These are phyloP conservation scores for Apiotrichum laibachii DNA, from an alignment of 1,284 basidiomycete species.

Conservation along the genomic window DNA sequence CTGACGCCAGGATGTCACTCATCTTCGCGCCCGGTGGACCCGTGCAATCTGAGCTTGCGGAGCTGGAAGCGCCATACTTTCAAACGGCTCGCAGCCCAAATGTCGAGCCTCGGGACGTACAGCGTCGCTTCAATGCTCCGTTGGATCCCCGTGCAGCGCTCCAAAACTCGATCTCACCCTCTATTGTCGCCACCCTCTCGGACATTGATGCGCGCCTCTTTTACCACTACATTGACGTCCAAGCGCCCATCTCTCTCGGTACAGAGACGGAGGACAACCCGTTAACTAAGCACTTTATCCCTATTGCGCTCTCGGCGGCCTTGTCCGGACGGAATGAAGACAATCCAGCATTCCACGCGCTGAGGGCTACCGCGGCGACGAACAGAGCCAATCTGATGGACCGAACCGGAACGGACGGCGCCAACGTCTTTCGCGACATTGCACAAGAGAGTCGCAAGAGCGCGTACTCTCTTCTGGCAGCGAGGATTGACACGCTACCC, in stretches of 20 bases:
- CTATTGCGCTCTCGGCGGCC: slow-evolving; percentile 12
- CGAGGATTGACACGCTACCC: background rate
- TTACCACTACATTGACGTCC: slow-evolving; percentile 20
- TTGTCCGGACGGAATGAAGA: slow-evolving; percentile 10
- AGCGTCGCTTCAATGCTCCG: slow-evolving; percentile 17
- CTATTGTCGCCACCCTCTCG: slow-evolving; percentile 11
- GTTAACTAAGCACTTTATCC: slow-evolving; percentile 11
- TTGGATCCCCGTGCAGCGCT: slow-evolving; percentile 15
- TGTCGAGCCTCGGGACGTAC: slow-evolving; percentile 16
- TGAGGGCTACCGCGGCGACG: slow-evolving; percentile 16
- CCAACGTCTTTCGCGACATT: slow-evolving; percentile 9
- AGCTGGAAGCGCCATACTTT: background rate
- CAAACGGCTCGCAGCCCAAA: slow-evolving; percentile 9
- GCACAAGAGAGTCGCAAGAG: slow-evolving; percentile 11
- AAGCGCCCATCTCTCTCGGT: slow-evolving; percentile 15
- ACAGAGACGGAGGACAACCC: slow-evolving; percentile 14
- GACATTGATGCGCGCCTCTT: slow-evolving; percentile 15
- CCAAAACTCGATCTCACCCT: slow-evolving; percentile 3
- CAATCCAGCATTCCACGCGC: slow-evolving; percentile 17
- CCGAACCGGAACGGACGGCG: slow-evolving; percentile 8
- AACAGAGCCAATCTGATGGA: slow-evolving; percentile 23
- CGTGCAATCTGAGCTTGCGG: background rate
- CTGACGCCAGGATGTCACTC: slow-evolving; percentile 4
- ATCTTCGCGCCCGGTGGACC: background rate
- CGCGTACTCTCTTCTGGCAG: slow-evolving; percentile 12